Percentiles rank a stretch among this genome's conserved stretches.
These are phyloP conservation scores for Geotrichum restrictum DNA, from an alignment of 1,139 yeast genomes.

Conservation along the genomic window DNA sequence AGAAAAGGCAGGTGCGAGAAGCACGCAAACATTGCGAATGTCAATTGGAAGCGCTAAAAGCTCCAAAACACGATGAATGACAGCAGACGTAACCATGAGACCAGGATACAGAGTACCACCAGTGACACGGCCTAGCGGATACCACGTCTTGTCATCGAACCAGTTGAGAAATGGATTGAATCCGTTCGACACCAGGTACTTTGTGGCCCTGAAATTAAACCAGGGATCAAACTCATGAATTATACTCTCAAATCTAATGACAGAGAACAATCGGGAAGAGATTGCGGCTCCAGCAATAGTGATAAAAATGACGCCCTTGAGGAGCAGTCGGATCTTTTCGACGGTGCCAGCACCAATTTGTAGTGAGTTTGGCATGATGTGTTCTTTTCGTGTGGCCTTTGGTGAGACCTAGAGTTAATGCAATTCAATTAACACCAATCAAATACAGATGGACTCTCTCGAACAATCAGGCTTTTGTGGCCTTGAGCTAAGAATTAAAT, in stretches of 20 bases:
- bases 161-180: slow-evolving; percentile 91
- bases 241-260: slow-evolving; percentile 72
- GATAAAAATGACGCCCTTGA: slow-evolving; percentile 62
- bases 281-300: slow-evolving; percentile 86
- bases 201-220: slow-evolving; percentile 96
- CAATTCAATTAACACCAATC: neutral
- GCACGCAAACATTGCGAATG: slow-evolving; percentile 90
- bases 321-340: slow-evolving; percentile 40
- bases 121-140: slow-evolving; percentile 96
- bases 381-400: neutral
- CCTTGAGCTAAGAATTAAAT: neutral
- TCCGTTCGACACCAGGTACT: slow-evolving; percentile 76
- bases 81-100: slow-evolving; percentile 92
- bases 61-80: slow-evolving; percentile 72
- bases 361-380: slow-evolving; percentile 13
- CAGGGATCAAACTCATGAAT: slow-evolving; percentile 99
- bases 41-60: slow-evolving; percentile 76
- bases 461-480: neutral
- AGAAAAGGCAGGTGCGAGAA: slow-evolving; percentile 94
- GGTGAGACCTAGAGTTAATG: neutral
- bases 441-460: neutral
- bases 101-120: slow-evolving; percentile 99
- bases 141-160: slow-evolving; percentile 99
- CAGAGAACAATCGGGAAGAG: slow-evolving; percentile 72
- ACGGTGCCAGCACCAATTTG: slow-evolving; percentile 22